phyloP scores from a whole-genome alignment of 371 early-diverging fungal species.

The Synchytrium microbalum region DNA sequence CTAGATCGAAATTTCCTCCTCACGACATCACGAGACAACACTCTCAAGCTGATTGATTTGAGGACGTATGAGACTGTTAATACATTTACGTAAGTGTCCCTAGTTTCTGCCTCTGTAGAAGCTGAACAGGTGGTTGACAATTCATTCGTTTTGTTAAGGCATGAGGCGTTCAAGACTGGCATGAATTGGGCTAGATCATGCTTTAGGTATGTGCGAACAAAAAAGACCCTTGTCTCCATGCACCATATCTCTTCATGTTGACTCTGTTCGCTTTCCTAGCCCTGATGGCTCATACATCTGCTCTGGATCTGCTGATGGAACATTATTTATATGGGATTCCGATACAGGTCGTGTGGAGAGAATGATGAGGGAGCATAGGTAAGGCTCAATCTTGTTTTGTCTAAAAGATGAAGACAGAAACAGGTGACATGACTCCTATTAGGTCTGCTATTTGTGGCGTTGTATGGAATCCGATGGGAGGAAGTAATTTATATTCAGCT shows the following conservation, averaged over 20 bases:
- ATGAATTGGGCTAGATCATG: slow-evolving; percentile 84
- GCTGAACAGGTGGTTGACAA: background rate
- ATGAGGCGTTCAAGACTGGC: slow-evolving; percentile 68
- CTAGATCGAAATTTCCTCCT: slow-evolving; percentile 64
- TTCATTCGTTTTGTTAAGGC: slow-evolving; percentile 32
- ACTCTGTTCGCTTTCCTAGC: slow-evolving; percentile 34
- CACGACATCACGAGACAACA: slow-evolving; percentile 90
- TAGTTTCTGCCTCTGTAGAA: background rate
- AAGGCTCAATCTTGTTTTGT: slow-evolving; percentile 42
- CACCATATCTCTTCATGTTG: background rate
- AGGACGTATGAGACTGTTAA: slow-evolving; percentile 64
- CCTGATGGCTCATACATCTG: slow-evolving; percentile 79
- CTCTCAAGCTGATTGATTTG: slow-evolving; percentile 73
- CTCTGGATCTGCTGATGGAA: slow-evolving; percentile 72
- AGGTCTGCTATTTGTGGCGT: slow-evolving; percentile 36
- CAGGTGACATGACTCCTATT: slow-evolving; percentile 2
- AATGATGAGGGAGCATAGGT: slow-evolving; percentile 32
- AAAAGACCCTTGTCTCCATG: slow-evolving; percentile 4
- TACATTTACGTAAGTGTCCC: slow-evolving; percentile 36
- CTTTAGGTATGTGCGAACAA: slow-evolving; percentile 32
- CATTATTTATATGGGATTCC: slow-evolving; percentile 67
- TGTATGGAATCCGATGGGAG: slow-evolving; percentile 34
- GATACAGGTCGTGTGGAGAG: slow-evolving; percentile 29
- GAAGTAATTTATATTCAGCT: slow-evolving; percentile 23
- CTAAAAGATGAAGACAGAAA: slow-evolving; percentile 4